Conservation (phyloP, 495 filamentous ascomycete genomes). For the Podospora conica region DNA sequence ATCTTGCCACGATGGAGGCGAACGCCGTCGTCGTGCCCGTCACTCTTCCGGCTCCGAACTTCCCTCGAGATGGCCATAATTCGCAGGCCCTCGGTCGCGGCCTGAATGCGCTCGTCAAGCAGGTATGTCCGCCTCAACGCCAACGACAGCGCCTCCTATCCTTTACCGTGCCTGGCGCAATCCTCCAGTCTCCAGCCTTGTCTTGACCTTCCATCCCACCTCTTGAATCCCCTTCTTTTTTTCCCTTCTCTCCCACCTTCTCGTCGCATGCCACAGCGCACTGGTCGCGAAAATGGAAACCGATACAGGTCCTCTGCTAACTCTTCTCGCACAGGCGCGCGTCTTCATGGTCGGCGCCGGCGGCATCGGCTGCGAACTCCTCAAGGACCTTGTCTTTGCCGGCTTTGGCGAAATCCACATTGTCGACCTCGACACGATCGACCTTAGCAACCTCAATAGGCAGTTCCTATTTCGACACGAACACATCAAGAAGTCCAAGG, state of each 20-base stretch:
- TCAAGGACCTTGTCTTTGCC: slow-evolving; percentile 91
- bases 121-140: slow-evolving; percentile 30
- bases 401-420: slow-evolving; percentile 95
- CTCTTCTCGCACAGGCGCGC: slow-evolving; percentile 54
- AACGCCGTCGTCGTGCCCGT: slow-evolving; percentile 15
- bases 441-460: slow-evolving; percentile 94
- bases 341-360: slow-evolving; percentile 94
- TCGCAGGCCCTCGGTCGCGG: slow-evolving; percentile 38
- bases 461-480: slow-evolving; percentile 97
- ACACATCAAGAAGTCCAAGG: slow-evolving; percentile 97
- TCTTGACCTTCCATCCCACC: background rate
- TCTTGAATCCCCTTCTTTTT: background rate
- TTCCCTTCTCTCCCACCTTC: background rate
- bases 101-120: slow-evolving; percentile 40
- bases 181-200: slow-evolving; percentile 10
- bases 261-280: slow-evolving; percentile 3
- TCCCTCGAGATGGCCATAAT: slow-evolving; percentile 35
- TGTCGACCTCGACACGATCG: slow-evolving; percentile 96
- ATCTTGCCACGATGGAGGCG: background rate
- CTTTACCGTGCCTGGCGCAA: background rate
- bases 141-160: too few relatives aligned
- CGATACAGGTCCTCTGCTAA: slow-evolving; percentile 23
- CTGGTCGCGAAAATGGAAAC: slow-evolving; percentile 6
- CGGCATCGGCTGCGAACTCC: slow-evolving; percentile 93
- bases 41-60: slow-evolving; percentile 4